Evolutionary conservation across 768 basidiomycete genomes (phyloP), one percentile per base, ranked within the genome.

Genomic region (Suillus variegatus): DNA sequence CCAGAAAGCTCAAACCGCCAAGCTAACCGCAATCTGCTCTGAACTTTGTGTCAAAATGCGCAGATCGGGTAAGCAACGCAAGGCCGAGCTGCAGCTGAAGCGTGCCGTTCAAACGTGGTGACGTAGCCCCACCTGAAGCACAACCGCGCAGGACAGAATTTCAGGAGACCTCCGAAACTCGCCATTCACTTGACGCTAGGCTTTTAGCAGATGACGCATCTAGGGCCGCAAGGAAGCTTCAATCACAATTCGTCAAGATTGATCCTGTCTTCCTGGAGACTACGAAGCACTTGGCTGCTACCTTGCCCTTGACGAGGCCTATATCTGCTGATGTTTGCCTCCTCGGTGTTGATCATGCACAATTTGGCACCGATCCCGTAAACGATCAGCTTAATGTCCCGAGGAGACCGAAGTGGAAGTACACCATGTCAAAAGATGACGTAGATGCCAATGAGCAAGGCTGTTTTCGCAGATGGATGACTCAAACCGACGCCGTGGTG

Each of bases 391-490:
- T 72, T 25, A 36, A 40, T 25, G 41, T 72, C 71, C 93, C 93
- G 20, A 85, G 78, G 67, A 75, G 96, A 65, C 95, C 96, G 4
- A 94, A 90, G 75, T 97, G 95, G 93, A 81, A 85, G 22, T 93
- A 87, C 74, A 89, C 92, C 28, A 91, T 92, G 88, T 84, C 88
- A 47, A 98, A 97, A 81, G 86, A 85, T 28, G 92, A 95, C 77
- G 89, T 98, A 18, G 95, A 98, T 72, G 82, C 81, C 62, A 97
- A 97, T 73, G 96, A 98, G 77, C 92, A 94, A 72, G 93, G 89
- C 0, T 55, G 88, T 46, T 96, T 94, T 78, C 84, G 78, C 63
- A 90, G 88, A 73, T 97, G 95, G 94, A 79, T 94, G 25, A 74
- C 79, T 6, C 79, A 86, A 69, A 91, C 88, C 4, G 90, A 94